phyloP scores from a whole-genome alignment of 352 stramenopile genomes.

The Phytophthora foliorum region DNA sequence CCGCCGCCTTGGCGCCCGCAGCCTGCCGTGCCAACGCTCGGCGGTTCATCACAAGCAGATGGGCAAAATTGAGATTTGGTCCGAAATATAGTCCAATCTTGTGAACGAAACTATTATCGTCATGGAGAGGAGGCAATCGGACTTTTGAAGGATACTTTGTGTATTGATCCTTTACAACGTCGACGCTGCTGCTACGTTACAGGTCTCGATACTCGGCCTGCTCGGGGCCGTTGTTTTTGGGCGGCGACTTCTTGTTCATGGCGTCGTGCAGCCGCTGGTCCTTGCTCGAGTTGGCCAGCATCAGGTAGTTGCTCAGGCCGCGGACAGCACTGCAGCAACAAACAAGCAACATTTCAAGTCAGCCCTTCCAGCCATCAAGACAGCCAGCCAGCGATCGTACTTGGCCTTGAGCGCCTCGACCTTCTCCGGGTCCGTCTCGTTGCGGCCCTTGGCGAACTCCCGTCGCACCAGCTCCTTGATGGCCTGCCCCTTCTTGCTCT shows the following conservation, averaged over 20 bases:
- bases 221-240: conserved; percentile 46
- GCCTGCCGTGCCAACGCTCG: conserved; percentile 74
- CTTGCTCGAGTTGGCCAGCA: conserved; percentile 91
- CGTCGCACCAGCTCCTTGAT: conserved; percentile 78
- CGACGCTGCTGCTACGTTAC: conserved; percentile 37
- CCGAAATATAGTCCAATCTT: conserved; percentile 2
- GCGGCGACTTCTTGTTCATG: conserved; percentile 71
- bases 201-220: conserved; percentile 87
- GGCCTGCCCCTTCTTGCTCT: conserved; percentile 88
- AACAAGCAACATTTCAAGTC: not conserved
- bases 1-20: conserved; percentile 53
- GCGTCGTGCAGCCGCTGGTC: conserved; percentile 86
- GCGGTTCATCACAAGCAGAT: conserved; percentile 64
- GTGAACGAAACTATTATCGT: not conserved
- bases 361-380: not conserved
- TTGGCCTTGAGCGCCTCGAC: conserved; percentile 88
- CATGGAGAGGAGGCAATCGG: too few relatives aligned
- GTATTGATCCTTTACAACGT: conserved; percentile 5
- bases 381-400: conserved; percentile 42
- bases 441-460: conserved; percentile 84
- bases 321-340: conserved; percentile 65
- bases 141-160: not conserved
- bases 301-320: conserved; percentile 89
- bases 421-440: conserved; percentile 84
- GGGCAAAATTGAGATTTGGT: not conserved